phyloP scores from a whole-genome alignment of 805 yeast genomes.

The Wickerhamiella allomyrinae region DNA sequence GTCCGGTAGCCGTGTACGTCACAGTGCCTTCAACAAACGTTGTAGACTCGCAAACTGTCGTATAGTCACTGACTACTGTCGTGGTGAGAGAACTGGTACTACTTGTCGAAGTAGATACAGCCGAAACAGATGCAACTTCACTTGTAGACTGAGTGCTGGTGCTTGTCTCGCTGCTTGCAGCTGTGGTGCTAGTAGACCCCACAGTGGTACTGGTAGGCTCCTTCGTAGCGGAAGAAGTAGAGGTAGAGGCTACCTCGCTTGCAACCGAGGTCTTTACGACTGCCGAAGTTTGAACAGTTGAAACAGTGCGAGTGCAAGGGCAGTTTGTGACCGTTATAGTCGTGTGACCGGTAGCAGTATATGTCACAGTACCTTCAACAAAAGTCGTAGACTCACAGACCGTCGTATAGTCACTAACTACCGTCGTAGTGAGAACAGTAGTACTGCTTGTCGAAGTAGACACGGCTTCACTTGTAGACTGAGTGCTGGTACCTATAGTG shows the following conservation, averaged over 20 bases:
- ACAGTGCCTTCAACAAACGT: slow-evolving; percentile 24
- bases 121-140: slow-evolving; percentile 29
- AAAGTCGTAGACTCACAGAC: slow-evolving; percentile 45
- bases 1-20: slow-evolving; percentile 37
- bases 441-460: slow-evolving; percentile 43
- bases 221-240: no score
- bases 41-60: slow-evolving; percentile 48
- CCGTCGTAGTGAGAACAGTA: slow-evolving; percentile 43
- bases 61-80: no score
- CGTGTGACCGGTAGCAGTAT: slow-evolving; percentile 31
- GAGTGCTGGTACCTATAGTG: no score
- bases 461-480: no score
- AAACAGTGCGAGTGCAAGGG: slow-evolving; percentile 6
- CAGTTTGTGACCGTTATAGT: slow-evolving; percentile 12
- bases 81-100: no score
- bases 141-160: no score
- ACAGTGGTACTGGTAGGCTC: no score
- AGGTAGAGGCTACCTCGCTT: slow-evolving; percentile 8
- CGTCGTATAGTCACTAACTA: slow-evolving; percentile 57
- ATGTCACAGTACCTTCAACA: slow-evolving; percentile 31
- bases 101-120: no score
- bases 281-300: no score
- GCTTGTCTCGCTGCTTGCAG: no score
- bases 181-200: no score
- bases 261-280: no score